Conservation (phyloP, 805 yeast genomes). For the Ascoidea asiatica region DNA sequence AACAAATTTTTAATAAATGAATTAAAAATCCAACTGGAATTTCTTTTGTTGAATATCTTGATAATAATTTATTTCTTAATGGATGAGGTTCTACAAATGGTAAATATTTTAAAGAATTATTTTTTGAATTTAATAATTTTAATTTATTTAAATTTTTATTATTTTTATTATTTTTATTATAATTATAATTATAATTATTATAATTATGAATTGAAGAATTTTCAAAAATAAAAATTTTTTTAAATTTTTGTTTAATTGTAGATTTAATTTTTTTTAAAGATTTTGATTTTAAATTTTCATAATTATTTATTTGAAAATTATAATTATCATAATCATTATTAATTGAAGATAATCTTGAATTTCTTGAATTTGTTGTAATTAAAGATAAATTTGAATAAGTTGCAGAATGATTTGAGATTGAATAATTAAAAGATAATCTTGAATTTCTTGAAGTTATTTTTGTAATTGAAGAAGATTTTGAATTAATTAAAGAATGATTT, state of each 20-base stretch:
- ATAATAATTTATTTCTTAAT: conserved; percentile 40
- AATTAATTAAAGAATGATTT: conserved; percentile 1
- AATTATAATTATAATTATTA: no score
- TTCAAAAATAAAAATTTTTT: no score
- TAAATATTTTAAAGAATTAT: conserved; percentile 12
- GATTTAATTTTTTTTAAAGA: no score
- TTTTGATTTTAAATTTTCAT: not conserved
- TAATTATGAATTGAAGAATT: no score
- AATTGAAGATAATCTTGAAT: no score
- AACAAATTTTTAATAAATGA: conserved; percentile 57
- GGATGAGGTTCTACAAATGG: conserved; percentile 40
- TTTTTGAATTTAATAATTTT: conserved; percentile 4
- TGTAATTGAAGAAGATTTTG: conserved; percentile 5
- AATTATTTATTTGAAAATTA: not conserved
- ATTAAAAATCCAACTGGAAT: conserved; percentile 66
- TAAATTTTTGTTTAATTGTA: no score
- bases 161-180: no score
- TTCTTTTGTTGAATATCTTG: conserved; percentile 60
- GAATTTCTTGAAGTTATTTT: conserved; percentile 5
- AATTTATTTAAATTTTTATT: conserved; percentile 1
- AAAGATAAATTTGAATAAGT: conserved; percentile 7
- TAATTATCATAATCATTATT: no score
- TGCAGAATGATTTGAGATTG: conserved; percentile 2
- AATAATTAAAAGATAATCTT: not conserved
- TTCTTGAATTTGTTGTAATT: not conserved